Base-by-base conservation (phyloP, 2,329 filamentous ascomycete genomes). In the Chlorencoelia australis region DNA sequence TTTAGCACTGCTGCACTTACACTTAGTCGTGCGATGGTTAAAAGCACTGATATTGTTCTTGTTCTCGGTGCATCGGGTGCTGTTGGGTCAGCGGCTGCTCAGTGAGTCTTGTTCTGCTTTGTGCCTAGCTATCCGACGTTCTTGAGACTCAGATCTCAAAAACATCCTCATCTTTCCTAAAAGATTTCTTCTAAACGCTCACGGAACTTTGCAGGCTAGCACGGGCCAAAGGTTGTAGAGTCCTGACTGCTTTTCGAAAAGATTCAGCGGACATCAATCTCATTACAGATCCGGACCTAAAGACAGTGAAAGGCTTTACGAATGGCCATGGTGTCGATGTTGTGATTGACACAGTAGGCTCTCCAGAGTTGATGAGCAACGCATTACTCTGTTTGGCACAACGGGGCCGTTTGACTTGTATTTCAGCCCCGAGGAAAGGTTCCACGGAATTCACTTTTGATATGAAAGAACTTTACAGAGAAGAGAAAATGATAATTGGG, bases 311-410 rank as follows among this genome's bases (percentile, higher is more conserved):
- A 30, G 21, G 11, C 2, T 40, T 51, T 26, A 53, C 49, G 3
- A 32, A 19, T 3, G 43, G 41, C 5, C 46, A 46, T 10, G 48
- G 47, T 5, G 41, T 52, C 0, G 43, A 49, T 41, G 39, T 51
- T 11, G 44, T 53, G 4, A 37, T 50, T 30, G 51, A 53, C 21
- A 53, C 48, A 3, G 51, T 53, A 2, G 51, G 51, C 2, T 32
- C 41, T 2, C 51, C 51, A 3, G 42, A 21, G 4, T 26, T 53
- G n/a, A 46, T 41, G 5, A 30, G 19, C 10, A 42, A 44, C 8
- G 45, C 49, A 3, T 22, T 49, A 4, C 22, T 17, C 8, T 50
- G 47, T 10, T 33, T 53, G 7, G 42, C 40, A 1, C 31, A 30
- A 14, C 43, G 46, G 4, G 51, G 51, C 1, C 41, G 45, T 15